Conservation (phyloP, 2,329 filamentous ascomycete genomes). For the Alternaria sp. region DNA sequence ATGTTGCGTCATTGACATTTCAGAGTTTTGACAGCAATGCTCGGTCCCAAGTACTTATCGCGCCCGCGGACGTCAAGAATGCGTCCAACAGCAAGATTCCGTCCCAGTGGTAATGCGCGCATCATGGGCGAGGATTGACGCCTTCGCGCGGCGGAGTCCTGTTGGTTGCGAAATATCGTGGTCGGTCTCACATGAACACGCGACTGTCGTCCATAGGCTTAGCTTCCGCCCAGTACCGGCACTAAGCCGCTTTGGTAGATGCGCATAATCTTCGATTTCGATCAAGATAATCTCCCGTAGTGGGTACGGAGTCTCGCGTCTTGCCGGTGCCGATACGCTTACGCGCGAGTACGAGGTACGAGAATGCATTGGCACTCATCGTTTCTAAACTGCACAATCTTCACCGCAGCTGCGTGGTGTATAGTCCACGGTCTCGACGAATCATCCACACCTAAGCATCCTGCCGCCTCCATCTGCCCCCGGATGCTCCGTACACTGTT, state of each 20-base stretch:
- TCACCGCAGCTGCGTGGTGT: background rate
- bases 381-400: background rate
- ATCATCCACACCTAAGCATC: background rate
- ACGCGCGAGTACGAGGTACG: background rate
- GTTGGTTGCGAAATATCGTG: background rate
- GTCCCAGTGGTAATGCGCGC: background rate
- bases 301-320: background rate
- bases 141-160: background rate
- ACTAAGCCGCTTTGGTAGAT: background rate
- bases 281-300: background rate
- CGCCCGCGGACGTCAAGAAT: background rate
- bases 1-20: constrained; percentile 9
- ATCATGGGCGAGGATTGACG: background rate
- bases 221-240: constrained; percentile 10
- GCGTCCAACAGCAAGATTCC: background rate
- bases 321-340: background rate
- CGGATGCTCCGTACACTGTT: background rate
- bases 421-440: background rate
- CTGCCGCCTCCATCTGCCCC: background rate
- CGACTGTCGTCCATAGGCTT: background rate
- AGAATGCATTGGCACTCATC: background rate
- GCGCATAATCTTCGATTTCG: background rate
- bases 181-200: background rate
- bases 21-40: background rate
- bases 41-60: background rate